These are phyloP conservation scores for Ceratobasidium sp. DNA, from an alignment of 1,284 basidiomycete genomes.

Conservation along the genomic window DNA sequence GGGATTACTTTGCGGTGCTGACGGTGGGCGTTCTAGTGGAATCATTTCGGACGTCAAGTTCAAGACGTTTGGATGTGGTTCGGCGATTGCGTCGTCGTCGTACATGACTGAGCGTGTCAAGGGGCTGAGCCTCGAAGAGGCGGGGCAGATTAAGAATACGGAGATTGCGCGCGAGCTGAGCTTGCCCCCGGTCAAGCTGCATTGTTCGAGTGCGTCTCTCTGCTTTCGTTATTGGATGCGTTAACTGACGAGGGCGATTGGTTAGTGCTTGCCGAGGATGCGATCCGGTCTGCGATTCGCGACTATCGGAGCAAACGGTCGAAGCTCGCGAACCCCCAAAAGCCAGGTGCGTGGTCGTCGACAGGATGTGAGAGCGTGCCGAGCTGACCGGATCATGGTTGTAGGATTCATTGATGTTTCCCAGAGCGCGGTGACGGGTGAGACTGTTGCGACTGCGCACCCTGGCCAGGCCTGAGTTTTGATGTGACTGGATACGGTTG, in stretches of 20 bases:
- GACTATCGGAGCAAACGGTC: conserved; percentile 87
- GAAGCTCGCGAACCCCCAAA: conserved; percentile 63
- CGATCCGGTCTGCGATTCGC: conserved; percentile 94
- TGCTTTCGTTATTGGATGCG: conserved; percentile 57
- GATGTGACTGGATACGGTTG: background rate
- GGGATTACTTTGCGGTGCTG: conserved; percentile 3
- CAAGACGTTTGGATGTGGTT: conserved; percentile 98
- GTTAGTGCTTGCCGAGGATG: conserved; percentile 95
- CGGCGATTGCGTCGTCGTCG: conserved; percentile 95
- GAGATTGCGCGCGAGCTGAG: conserved; percentile 98
- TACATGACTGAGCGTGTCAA: conserved; percentile 99
- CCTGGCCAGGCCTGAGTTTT: conserved; percentile 56
- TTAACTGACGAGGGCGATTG: conserved; percentile 47
- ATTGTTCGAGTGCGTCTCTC: conserved; percentile 78
- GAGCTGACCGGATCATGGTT: background rate
- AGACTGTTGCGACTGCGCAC: conserved; percentile 73
- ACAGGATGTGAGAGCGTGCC: background rate
- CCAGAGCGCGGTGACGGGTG: conserved; percentile 71
- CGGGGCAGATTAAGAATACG: conserved; percentile 97
- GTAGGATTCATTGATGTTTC: conserved; percentile 81
- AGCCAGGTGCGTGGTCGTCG: conserved; percentile 52
- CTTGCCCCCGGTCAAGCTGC: conserved; percentile 96
- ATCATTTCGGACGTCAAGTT: conserved; percentile 99
- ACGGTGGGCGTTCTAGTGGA: conserved; percentile 56
- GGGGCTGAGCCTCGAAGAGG: conserved; percentile 93